A percentile compares a stretch with the other conserved stretches of the same genome.
Evolutionary conservation across 2,329 filamentous ascomycete genomes (phyloP).

Genomic region (Neonectria ditissima): DNA sequence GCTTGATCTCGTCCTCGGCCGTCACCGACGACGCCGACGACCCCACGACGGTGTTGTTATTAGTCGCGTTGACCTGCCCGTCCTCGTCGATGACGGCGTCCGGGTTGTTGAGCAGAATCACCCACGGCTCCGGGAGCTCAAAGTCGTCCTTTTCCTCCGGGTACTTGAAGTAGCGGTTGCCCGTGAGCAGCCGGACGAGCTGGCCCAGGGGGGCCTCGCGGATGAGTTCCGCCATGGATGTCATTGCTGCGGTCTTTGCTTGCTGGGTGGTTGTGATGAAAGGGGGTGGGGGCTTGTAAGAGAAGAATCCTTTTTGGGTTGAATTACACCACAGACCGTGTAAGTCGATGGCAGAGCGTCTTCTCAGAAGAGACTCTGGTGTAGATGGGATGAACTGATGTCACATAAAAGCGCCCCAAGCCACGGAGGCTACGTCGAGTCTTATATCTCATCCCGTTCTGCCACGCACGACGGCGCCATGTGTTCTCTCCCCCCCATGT

Average conservation of each 20-base stretch:
- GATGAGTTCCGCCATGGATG: constrained; percentile 51
- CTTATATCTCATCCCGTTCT: constrained; percentile 25
- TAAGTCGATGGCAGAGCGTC: constrained; percentile 10
- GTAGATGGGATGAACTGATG: not conserved
- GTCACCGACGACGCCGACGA: constrained; percentile 43
- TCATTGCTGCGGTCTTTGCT: not conserved
- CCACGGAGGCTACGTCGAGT: constrained; percentile 6
- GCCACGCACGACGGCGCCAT: not conserved
- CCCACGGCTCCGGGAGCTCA: constrained; percentile 58
- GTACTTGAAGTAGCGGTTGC: constrained; percentile 66
- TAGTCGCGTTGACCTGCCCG: constrained; percentile 18
- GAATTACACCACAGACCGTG: constrained; percentile 1
- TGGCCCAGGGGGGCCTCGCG: constrained; percentile 71
- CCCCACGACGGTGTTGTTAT: constrained; percentile 29
- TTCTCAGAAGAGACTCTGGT: constrained; percentile 2
- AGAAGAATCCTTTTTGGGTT: too few species aligned
- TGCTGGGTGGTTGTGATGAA: not conserved
- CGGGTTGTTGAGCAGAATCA: constrained; percentile 50
- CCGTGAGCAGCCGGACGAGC: constrained; percentile 65
- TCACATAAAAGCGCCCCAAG: not conserved
- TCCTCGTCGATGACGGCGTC: constrained; percentile 35
- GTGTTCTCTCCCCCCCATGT: not conserved
- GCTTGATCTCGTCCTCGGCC: constrained; percentile 29
- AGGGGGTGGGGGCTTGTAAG: too few species aligned
- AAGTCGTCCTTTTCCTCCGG: constrained; percentile 70